A percentile compares a stretch with the other conserved stretches of the same genome.
phyloP scores from a whole-genome alignment of 495 filamentous ascomycete genomes.

The Friedmanniomyces endolithicus region DNA sequence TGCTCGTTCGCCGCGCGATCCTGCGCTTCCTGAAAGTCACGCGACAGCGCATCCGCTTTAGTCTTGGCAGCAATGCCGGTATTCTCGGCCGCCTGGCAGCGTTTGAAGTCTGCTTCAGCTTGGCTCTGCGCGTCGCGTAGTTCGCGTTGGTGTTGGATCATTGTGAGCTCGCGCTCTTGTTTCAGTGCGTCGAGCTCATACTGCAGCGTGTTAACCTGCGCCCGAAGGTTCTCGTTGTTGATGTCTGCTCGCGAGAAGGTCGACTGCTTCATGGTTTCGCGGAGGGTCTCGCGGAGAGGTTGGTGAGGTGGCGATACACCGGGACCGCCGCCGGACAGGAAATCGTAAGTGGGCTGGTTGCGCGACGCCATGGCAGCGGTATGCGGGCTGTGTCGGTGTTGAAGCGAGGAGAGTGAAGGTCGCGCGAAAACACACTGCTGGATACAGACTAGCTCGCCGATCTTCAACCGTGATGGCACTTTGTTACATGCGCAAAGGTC shows the following conservation, averaged over 20 bases:
- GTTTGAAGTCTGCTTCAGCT: slow-evolving; percentile 71
- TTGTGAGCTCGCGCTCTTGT: slow-evolving; percentile 71
- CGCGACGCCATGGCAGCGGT: slow-evolving; percentile 4
- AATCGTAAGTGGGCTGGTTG: slow-evolving; percentile 47
- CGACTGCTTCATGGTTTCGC: slow-evolving; percentile 32
- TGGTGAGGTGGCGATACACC: slow-evolving; percentile 26
- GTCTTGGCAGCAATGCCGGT: slow-evolving; percentile 53
- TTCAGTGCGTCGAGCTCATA: slow-evolving; percentile 65
- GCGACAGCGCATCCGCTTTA: slow-evolving; percentile 57
- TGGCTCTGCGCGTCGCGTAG: slow-evolving; percentile 59
- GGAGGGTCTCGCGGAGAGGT: slow-evolving; percentile 27
- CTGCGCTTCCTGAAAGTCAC: slow-evolving; percentile 58
- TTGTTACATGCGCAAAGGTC: too few species aligned
- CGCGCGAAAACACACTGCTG: neutral
- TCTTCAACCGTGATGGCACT: too few species aligned
- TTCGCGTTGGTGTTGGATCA: slow-evolving; percentile 69
- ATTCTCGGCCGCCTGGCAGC: slow-evolving; percentile 61
- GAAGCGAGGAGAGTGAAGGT: neutral
- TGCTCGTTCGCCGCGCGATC: slow-evolving; percentile 56
- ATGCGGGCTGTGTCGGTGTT: neutral
- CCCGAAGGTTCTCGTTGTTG: slow-evolving; percentile 52
- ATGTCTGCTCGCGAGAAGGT: slow-evolving; percentile 27
- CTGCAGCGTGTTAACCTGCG: slow-evolving; percentile 52
- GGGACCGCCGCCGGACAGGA: slow-evolving; percentile 41
- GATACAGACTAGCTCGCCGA: neutral